Evolutionary conservation across 2,329 filamentous ascomycete species (phyloP).

Genomic region (Cordyceps farinosa): DNA sequence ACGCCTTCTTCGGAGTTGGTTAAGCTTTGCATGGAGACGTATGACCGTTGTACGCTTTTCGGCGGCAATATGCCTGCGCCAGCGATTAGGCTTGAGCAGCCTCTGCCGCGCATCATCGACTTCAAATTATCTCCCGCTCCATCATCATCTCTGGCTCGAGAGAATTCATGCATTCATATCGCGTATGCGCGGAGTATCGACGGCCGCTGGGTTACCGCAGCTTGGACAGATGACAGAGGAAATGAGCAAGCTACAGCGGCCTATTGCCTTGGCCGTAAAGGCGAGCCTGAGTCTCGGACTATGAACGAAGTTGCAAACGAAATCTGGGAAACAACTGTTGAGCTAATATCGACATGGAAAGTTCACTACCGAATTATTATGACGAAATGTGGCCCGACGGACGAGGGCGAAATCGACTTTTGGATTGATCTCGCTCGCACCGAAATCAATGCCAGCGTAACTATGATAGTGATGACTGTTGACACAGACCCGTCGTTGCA

Average conservation of each 20-base stretch:
- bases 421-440: slow-evolving; percentile 53
- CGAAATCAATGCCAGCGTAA: slow-evolving; percentile 50
- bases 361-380: slow-evolving; percentile 77
- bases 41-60: slow-evolving; percentile 67
- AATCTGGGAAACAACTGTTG: slow-evolving; percentile 74
- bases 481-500: slow-evolving; percentile 63
- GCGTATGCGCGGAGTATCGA: slow-evolving; percentile 75
- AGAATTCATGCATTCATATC: slow-evolving; percentile 77
- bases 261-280: slow-evolving; percentile 65
- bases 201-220: slow-evolving; percentile 72
- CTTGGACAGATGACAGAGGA: slow-evolving; percentile 77
- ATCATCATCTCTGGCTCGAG: slow-evolving; percentile 69
- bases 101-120: slow-evolving; percentile 66
- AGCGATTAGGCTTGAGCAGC: slow-evolving; percentile 68
- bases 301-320: slow-evolving; percentile 67
- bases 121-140: slow-evolving; percentile 68
- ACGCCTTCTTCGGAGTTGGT: slow-evolving; percentile 57
- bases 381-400: slow-evolving; percentile 67
- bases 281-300: slow-evolving; percentile 45
- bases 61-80: slow-evolving; percentile 59
- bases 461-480: slow-evolving; percentile 59
- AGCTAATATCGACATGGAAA: slow-evolving; percentile 66
- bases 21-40: slow-evolving; percentile 68
- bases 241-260: slow-evolving; percentile 69
- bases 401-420: slow-evolving; percentile 59